A percentile compares a stretch with the other conserved stretches of the same genome.
Conservation (phyloP, 495 filamentous ascomycete genomes). For the Lasiosphaeris hirsuta region DNA sequence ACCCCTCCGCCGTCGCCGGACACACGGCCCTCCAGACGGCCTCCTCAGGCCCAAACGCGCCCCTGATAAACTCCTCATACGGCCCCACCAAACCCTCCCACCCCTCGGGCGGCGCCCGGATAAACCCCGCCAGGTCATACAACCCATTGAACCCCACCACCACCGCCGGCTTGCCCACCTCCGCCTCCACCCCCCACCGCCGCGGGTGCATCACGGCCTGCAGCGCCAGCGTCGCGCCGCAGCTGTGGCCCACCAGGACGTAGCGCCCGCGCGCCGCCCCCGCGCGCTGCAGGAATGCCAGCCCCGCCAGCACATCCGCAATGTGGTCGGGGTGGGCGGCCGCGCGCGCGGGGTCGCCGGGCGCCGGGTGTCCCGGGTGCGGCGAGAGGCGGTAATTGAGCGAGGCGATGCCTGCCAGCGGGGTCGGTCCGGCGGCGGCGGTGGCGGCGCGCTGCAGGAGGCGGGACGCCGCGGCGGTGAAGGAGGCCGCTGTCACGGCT, state of each 20-base stretch:
- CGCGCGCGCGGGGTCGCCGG: constrained; percentile 32
- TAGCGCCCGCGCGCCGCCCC: constrained; percentile 39
- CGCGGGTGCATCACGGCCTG: constrained; percentile 56
- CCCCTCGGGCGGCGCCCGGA: constrained; percentile 12
- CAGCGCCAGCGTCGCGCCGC: constrained; percentile 70
- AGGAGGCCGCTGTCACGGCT: constrained; percentile 45
- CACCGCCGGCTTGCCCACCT: constrained; percentile 17
- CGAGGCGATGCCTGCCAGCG: constrained; percentile 66
- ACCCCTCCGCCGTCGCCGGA: constrained; percentile 35
- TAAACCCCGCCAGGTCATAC: constrained; percentile 59
- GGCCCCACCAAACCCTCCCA: constrained; percentile 46
- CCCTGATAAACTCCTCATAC: constrained; percentile 58
- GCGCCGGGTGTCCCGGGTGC: constrained; percentile 51
- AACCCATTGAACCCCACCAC: constrained; percentile 56
- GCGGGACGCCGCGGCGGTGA: constrained; percentile 29
- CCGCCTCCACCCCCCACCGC: constrained; percentile 15
- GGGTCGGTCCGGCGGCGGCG: not conserved
- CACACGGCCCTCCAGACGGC: constrained; percentile 51
- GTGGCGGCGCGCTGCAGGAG: constrained; percentile 1
- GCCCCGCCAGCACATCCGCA: constrained; percentile 59
- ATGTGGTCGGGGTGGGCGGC: constrained; percentile 70
- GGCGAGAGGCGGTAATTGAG: constrained; percentile 79
- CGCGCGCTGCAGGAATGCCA: constrained; percentile 57
- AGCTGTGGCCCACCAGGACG: constrained; percentile 72
- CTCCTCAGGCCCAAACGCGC: constrained; percentile 61